Conservation (phyloP, 2,329 filamentous ascomycete species). For the Blastomyces parvus region DNA sequence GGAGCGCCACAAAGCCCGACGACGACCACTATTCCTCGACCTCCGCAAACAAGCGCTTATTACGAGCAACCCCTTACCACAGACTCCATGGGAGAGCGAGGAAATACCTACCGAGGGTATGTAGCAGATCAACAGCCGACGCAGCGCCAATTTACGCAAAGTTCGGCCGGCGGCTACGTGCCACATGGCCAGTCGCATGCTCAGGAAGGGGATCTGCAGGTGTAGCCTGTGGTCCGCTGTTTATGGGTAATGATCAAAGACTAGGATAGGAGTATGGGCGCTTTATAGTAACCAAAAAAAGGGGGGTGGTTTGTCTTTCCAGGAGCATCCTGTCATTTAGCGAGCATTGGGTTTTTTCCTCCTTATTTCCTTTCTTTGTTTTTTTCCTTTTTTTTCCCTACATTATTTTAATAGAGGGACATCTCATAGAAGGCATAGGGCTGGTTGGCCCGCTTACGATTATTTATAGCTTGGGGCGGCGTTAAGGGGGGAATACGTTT, state of each 20-base stretch:
- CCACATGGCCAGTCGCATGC: background rate
- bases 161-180: background rate
- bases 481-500: background rate
- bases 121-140: background rate
- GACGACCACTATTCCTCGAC: background rate
- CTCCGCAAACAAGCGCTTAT: conserved; percentile 13
- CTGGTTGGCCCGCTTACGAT: background rate
- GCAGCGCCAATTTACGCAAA: background rate
- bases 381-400: background rate
- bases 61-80: conserved; percentile 32
- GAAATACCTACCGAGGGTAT: conserved; percentile 18
- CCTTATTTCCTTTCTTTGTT: background rate
- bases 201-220: background rate
- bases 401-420: background rate
- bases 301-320: background rate
- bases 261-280: too few relatives aligned
- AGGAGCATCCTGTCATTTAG: background rate
- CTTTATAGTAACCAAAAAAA: background rate
- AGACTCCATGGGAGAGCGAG: conserved; percentile 29
- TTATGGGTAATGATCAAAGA: too few relatives aligned
- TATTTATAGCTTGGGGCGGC: background rate
- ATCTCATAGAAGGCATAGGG: background rate
- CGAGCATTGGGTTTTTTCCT: background rate
- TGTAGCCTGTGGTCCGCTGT: background rate
- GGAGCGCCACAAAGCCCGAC: background rate